phyloP scores from a whole-genome alignment of 1,284 basidiomycete species.

The Rhodotorula glutinis region DNA sequence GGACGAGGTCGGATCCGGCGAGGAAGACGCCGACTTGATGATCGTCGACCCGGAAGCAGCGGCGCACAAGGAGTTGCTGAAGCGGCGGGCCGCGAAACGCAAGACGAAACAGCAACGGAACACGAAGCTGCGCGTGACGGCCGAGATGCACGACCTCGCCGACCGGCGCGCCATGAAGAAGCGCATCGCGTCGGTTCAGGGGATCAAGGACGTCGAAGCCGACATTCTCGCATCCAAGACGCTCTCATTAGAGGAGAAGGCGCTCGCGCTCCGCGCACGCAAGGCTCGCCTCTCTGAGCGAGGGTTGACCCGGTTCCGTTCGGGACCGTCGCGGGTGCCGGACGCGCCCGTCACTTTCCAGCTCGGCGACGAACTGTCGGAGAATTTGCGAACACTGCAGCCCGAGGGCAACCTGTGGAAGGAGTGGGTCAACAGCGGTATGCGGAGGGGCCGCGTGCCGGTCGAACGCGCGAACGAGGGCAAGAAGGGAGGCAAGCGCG shows the following conservation, averaged over 20 bases:
- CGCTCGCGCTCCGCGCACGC: constrained; percentile 48
- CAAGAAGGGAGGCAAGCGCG: constrained; percentile 40
- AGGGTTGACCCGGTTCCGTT: constrained; percentile 60
- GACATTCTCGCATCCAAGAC: constrained; percentile 52
- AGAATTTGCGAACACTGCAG: constrained; percentile 79
- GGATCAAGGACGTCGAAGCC: constrained; percentile 57
- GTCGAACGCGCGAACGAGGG: constrained; percentile 41
- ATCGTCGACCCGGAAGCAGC: constrained; percentile 47
- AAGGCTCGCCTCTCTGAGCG: constrained; percentile 53
- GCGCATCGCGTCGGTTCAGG: constrained; percentile 58
- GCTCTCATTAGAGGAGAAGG: constrained; percentile 51
- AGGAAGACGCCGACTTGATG: constrained; percentile 44
- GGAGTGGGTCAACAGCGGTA: constrained; percentile 42
- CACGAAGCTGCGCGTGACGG: constrained; percentile 64
- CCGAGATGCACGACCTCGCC: constrained; percentile 44
- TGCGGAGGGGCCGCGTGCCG: constrained; percentile 41
- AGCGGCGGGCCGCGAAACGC: constrained; percentile 56
- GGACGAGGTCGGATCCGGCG: constrained; percentile 50
- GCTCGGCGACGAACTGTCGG: constrained; percentile 84
- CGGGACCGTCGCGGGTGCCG: constrained; percentile 70
- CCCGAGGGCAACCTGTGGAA: constrained; percentile 45
- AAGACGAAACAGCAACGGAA: constrained; percentile 57
- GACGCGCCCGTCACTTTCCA: constrained; percentile 75
- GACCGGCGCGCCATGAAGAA: constrained; percentile 57
- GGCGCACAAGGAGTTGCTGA: constrained; percentile 43